Evolutionary conservation across 1,284 basidiomycete species (phyloP).

Genomic region (Anthracocystis panici-leucophaei): DNA sequence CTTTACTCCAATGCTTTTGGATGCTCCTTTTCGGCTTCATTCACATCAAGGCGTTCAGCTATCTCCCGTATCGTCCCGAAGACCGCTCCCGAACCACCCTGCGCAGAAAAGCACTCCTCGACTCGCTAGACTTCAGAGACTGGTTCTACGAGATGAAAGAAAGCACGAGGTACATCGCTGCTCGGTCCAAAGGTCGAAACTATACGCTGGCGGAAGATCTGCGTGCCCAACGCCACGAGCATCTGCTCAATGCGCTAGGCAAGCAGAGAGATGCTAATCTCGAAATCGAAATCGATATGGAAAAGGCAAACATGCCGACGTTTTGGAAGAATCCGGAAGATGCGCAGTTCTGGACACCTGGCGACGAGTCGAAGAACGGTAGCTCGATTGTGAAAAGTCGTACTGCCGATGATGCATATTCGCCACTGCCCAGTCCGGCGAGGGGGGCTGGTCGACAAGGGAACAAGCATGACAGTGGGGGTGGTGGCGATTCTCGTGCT

Average conservation of each 20-base stretch:
- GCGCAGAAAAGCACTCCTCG: constrained; percentile 40
- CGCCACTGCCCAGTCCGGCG: constrained; percentile 4
- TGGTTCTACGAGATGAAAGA: constrained; percentile 62
- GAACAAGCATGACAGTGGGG: constrained; percentile 3
- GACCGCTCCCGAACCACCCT: constrained; percentile 46
- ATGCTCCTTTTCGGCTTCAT: constrained; percentile 77
- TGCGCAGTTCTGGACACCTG: constrained; percentile 15
- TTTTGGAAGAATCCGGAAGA: constrained; percentile 49
- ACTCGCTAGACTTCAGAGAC: constrained; percentile 60
- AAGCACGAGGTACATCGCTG: constrained; percentile 47
- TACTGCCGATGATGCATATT: constrained; percentile 8
- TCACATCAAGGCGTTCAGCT: constrained; percentile 81
- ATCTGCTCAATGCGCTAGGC: constrained; percentile 55
- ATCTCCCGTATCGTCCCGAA: constrained; percentile 75
- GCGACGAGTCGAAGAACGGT: neutral
- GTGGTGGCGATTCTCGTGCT: constrained; percentile 15
- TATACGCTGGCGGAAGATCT: constrained; percentile 57
- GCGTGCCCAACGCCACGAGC: constrained; percentile 50
- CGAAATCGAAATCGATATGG: constrained; percentile 46
- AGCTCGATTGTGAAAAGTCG: neutral
- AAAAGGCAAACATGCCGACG: constrained; percentile 40
- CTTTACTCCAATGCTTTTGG: constrained; percentile 79
- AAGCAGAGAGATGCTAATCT: constrained; percentile 32
- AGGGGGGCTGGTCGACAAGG: neutral
- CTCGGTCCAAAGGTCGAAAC: constrained; percentile 44